These are phyloP conservation scores for Verticillium longisporum DNA, from an alignment of 2,329 filamentous ascomycete genomes.

Conservation along the genomic window DNA sequence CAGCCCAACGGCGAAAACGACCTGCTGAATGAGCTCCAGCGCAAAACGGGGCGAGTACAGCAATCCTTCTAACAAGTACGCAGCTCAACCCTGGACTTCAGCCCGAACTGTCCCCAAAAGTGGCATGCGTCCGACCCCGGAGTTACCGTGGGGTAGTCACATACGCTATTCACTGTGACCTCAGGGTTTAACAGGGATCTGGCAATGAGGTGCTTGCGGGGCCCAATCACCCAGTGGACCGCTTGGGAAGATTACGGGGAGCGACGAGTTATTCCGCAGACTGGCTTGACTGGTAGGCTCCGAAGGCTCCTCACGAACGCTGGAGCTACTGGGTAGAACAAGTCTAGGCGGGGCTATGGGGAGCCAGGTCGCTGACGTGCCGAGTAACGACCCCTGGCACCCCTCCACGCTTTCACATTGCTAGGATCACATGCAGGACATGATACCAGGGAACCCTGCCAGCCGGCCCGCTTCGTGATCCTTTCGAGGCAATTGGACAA, in stretches of 20 bases:
- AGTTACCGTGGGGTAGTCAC: neutral
- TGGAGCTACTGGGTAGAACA: neutral
- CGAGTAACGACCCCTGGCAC: neutral
- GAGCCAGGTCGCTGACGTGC: neutral
- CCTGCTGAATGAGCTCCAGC: neutral
- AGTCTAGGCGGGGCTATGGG: neutral
- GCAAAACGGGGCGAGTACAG: neutral
- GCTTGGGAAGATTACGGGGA: neutral
- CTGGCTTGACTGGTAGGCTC: neutral
- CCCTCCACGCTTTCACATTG: neutral
- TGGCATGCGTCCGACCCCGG: neutral
- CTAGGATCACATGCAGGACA: neutral
- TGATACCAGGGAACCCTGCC: neutral
- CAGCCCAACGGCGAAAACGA: too few relatives aligned
- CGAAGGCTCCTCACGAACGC: neutral
- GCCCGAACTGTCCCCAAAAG: neutral
- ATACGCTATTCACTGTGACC: neutral
- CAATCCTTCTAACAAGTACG: neutral
- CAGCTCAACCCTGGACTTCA: neutral
- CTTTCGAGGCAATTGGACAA: neutral
- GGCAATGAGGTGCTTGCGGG: neutral
- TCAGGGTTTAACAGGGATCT: neutral
- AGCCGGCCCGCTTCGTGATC: neutral
- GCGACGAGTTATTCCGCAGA: neutral
- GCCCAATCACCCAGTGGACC: neutral